These are phyloP conservation scores for Vitis hybrid DNA, from an alignment of 177 flowering plant genomes.

Conservation along the genomic window DNA sequence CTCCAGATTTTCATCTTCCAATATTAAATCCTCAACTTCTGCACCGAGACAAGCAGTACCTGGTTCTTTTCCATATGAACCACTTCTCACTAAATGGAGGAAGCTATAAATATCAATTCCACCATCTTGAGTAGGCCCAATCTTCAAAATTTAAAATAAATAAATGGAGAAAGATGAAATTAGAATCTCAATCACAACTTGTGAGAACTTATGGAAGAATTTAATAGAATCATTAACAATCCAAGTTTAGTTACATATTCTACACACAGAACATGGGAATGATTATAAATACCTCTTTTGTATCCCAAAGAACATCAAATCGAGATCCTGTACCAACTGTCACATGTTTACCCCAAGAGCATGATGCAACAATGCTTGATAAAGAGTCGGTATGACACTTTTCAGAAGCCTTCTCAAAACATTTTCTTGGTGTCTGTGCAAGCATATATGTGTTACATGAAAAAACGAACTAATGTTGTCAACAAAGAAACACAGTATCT, in stretches of 20 bases:
- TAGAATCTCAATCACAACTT: background rate
- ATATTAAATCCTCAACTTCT: constrained; percentile 60
- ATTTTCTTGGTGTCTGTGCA: constrained; percentile 74
- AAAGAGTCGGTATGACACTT: constrained; percentile 74
- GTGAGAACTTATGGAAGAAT: background rate
- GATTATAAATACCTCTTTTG: constrained; percentile 54
- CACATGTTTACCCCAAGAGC: constrained; percentile 95
- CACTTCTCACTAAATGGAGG: constrained; percentile 66
- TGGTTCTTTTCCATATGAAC: constrained; percentile 28
- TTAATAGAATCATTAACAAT: background rate
- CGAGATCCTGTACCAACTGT: constrained; percentile 83
- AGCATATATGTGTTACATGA: background rate
- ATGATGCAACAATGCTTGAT: constrained; percentile 81
- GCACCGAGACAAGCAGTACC: constrained; percentile 56
- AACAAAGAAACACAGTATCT: background rate
- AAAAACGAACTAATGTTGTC: no score
- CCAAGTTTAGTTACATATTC: background rate
- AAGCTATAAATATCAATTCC: constrained; percentile 66
- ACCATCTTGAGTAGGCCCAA: constrained; percentile 26
- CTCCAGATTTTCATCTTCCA: constrained; percentile 43
- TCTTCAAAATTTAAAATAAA: constrained; percentile 28
- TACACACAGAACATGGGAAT: background rate
- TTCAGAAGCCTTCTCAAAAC: constrained; percentile 93
- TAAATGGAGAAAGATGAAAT: background rate
- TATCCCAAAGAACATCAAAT: constrained; percentile 77